Conservation (phyloP, 441 rosid species). For the Erodium texanum region DNA sequence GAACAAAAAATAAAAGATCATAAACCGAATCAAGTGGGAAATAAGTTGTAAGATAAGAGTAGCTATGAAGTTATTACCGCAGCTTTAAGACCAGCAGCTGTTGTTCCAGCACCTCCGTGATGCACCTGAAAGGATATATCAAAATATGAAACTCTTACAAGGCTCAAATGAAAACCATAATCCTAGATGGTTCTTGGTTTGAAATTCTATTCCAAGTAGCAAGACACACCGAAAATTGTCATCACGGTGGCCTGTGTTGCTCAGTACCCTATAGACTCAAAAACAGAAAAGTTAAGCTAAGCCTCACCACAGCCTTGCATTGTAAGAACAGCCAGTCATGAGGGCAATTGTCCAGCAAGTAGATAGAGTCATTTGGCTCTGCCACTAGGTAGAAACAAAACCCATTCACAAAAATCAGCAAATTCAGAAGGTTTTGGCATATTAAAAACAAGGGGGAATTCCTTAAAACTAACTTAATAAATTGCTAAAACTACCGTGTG, state of each 20-base stretch:
- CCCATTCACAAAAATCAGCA: not conserved
- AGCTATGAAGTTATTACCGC: slow-evolving; percentile 38
- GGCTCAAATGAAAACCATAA: not conserved
- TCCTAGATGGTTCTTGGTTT: slow-evolving; percentile 1
- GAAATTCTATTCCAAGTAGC: not conserved
- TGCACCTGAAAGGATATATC: slow-evolving; percentile 61
- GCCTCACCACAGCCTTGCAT: slow-evolving; percentile 29
- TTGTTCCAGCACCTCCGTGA: slow-evolving; percentile 99
- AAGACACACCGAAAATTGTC: not conserved
- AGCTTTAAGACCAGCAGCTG: slow-evolving; percentile 97
- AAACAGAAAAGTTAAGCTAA: not conserved
- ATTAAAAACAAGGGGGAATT: no score
- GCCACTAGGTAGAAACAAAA: slow-evolving; percentile 18
- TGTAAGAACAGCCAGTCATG: slow-evolving; percentile 29
- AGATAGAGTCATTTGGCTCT: slow-evolving; percentile 22
- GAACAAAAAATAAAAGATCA: slow-evolving; percentile 4
- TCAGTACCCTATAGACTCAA: not conserved
- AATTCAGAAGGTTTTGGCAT: not conserved
- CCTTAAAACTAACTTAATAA: no score
- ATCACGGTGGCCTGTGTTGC: not conserved
- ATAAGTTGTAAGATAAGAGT: slow-evolving; percentile 11
- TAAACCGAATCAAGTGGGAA: slow-evolving; percentile 9
- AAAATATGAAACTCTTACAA: not conserved
- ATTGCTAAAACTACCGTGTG: no score
- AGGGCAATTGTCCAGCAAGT: slow-evolving; percentile 24